Percentiles rank a stretch among this genome's conserved stretches.
These are phyloP conservation scores for Trametes pubescens DNA, from an alignment of 1,284 basidiomycete species.

Conservation along the genomic window DNA sequence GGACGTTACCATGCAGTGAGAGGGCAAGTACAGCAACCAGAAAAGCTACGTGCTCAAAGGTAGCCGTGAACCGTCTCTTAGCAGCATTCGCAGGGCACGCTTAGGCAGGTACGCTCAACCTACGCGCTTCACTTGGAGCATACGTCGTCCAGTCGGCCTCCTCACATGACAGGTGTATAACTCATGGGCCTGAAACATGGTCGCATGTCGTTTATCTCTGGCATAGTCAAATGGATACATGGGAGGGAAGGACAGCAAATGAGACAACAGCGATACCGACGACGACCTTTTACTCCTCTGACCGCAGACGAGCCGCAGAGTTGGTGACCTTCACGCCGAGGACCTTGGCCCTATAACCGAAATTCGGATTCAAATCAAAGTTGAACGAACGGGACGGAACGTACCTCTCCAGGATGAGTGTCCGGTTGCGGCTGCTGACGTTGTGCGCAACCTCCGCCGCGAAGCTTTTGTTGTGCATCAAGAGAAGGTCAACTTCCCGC, in stretches of 20 bases:
- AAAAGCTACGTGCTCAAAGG: too few species aligned
- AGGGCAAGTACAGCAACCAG: too few species aligned
- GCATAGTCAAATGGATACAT: conserved; percentile 51
- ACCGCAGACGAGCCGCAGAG: conserved; percentile 92
- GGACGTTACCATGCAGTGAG: too few species aligned
- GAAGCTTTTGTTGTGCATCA: conserved; percentile 99
- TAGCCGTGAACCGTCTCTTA: too few species aligned
- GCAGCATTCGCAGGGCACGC: too few species aligned
- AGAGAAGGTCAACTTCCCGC: conserved; percentile 90
- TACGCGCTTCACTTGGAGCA: not conserved
- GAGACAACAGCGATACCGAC: conserved; percentile 40
- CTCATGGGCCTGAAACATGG: conserved; percentile 44
- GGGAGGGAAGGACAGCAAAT: conserved; percentile 38
- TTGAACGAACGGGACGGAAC: conserved; percentile 29
- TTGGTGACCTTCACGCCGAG: conserved; percentile 96
- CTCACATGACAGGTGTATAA: not conserved
- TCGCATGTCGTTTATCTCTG: conserved; percentile 50
- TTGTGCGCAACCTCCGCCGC: conserved; percentile 98
- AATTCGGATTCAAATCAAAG: not conserved
- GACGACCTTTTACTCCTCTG: conserved; percentile 84
- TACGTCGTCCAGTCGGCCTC: too few species aligned
- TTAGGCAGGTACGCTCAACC: too few species aligned
- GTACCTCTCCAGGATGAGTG: conserved; percentile 89
- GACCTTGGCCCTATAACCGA: conserved; percentile 77
- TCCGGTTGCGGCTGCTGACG: conserved; percentile 97